Evolutionary conservation across 2,329 filamentous ascomycete genomes (phyloP).

Genomic region (Ascochyta lentis): DNA sequence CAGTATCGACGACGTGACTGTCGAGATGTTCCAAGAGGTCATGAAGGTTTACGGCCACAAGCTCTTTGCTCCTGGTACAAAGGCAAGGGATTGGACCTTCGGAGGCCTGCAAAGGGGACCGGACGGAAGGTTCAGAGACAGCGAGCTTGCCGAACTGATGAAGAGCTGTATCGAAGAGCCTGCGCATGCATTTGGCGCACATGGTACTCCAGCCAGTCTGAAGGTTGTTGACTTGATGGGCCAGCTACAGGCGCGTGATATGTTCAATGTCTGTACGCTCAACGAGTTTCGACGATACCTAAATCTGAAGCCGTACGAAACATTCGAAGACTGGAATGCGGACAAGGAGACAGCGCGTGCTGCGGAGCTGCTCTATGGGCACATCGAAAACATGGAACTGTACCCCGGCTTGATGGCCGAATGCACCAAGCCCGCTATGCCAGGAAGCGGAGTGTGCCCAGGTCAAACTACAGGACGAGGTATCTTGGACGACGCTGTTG

Average conservation of each 20-base stretch:
- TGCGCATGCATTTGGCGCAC: conserved; percentile 61
- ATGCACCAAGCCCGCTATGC: conserved; percentile 73
- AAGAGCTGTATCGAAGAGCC: conserved; percentile 72
- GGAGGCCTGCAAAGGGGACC: conserved; percentile 67
- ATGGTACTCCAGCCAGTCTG: conserved; percentile 75
- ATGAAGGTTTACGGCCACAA: conserved; percentile 45
- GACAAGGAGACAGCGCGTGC: conserved; percentile 72
- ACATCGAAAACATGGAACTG: conserved; percentile 79
- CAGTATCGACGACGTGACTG: conserved; percentile 35
- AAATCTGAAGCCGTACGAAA: conserved; percentile 75
- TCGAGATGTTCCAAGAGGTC: conserved; percentile 51
- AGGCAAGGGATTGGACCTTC: conserved; percentile 73
- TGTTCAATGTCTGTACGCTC: conserved; percentile 77
- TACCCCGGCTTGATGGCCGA: conserved; percentile 82
- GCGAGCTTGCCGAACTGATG: conserved; percentile 75
- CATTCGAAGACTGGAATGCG: conserved; percentile 82
- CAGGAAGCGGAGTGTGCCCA: conserved; percentile 69
- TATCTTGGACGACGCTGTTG: conserved; percentile 76
- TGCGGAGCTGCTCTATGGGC: conserved; percentile 66
- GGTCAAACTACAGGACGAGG: conserved; percentile 79
- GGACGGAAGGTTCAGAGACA: conserved; percentile 74
- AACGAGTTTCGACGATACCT: conserved; percentile 87
- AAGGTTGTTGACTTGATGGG: conserved; percentile 78
- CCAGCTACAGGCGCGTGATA: conserved; percentile 73
- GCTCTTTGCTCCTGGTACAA: conserved; percentile 63